Conservation (phyloP, 2,329 filamentous ascomycete species). For the Fusarium nisikadoi region DNA sequence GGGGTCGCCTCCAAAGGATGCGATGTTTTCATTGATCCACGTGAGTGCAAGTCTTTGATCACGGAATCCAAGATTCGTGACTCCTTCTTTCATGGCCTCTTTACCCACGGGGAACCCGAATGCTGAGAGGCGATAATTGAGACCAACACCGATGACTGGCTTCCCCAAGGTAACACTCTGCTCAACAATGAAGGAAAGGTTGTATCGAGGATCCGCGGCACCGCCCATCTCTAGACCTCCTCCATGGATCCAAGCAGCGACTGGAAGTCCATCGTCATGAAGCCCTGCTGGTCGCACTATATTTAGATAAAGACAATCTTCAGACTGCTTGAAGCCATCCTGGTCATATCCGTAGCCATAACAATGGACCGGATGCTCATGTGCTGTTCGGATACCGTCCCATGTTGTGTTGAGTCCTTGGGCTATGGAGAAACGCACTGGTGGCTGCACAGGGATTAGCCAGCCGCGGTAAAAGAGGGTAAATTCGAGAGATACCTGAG, state of each 20-base stretch:
- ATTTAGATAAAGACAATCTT: conserved; percentile 72
- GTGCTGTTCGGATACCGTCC: conserved; percentile 54
- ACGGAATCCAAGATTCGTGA: conserved; percentile 60
- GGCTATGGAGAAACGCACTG: conserved; percentile 29
- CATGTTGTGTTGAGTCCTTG: conserved; percentile 59
- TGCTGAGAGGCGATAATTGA: conserved; percentile 61
- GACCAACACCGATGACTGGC: conserved; percentile 59
- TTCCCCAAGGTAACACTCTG: conserved; percentile 57
- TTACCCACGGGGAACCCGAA: conserved; percentile 59
- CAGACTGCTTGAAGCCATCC: conserved; percentile 47
- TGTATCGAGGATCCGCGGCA: conserved; percentile 63
- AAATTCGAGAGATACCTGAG: not conserved
- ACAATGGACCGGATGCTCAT: conserved; percentile 58
- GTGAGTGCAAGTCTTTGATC: conserved; percentile 59
- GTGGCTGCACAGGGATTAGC: conserved; percentile 20
- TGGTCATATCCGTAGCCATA: conserved; percentile 58
- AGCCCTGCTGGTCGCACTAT: conserved; percentile 65
- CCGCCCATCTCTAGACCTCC: conserved; percentile 49
- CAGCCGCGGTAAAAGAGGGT: too few species aligned
- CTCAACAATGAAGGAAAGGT: conserved; percentile 67
- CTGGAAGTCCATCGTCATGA: conserved; percentile 58
- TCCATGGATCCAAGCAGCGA: conserved; percentile 69
- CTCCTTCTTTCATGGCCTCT: conserved; percentile 53
- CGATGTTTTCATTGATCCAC: conserved; percentile 61
- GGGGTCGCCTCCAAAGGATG: conserved; percentile 57